Evolutionary conservation across 164 flowering plant genomes (phyloP), one percentile per base, ranked within the genome.

Genomic region (Cinnamomum micranthum): DNA sequence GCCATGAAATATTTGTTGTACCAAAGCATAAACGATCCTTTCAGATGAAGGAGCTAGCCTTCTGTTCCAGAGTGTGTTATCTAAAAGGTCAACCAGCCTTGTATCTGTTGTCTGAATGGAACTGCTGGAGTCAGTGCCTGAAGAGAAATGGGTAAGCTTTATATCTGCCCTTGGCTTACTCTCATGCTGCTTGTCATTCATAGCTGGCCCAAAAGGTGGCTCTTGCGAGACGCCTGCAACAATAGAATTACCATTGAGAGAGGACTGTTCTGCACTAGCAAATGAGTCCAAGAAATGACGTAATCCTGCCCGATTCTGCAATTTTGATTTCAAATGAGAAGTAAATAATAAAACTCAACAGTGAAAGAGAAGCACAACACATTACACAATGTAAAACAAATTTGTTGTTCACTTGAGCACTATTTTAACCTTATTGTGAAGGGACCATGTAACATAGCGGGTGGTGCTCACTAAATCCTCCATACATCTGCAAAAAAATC

Each of bases 31-130:
- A 50, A 95, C 99, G 76, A 95, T 91, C 78, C 97, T 90, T 81
- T 95, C 99, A 23, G 99, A 95, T 9, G 99, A 93, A 74, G 99
- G 99, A 74, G 96, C 99, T 76, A 95, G 97, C 82, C 85, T 91
- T 68, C 99, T 77, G 81, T 95, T 95, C 97, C 99, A 95, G 13
- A 95, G 92, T 9, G 99, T 95, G 82, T 85, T 91, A 81, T 95
- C 98, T 65, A 95, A 85, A 73, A 95, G 91, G 84, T 95, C 99
- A 74, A 95, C 92, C 69, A 95, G 84, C 80, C 91, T 87, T 75
- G 92, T 91, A 73, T 92, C 97, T 69, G 95, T 82, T 80, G 90
- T 85, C 80, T 89, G 97, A 77, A 70, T 52, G 75, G 76, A 80
- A 23, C 83, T 76, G 69, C 75, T 76, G 6, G 88, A 82, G 78